phyloP scores from a whole-genome alignment of 139 green algal genomes.

The Chlamydomonas sphaeroides region DNA sequence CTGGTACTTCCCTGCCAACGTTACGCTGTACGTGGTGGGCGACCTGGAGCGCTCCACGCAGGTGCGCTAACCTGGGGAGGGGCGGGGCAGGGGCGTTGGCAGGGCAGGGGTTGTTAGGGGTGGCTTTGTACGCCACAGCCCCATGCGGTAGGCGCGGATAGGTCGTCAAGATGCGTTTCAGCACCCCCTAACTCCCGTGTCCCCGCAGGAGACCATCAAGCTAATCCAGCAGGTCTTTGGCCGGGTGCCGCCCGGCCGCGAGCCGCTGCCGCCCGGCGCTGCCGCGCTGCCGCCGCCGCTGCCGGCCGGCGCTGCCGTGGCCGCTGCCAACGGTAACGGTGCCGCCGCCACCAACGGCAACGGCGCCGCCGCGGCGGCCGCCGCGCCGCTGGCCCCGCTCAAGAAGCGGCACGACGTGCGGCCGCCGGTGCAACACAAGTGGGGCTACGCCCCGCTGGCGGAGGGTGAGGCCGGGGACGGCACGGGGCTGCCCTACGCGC shows the following conservation, averaged over 20 bases:
- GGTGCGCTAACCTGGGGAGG: no score
- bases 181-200: no score
- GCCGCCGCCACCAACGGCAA: slow-evolving; percentile 23
- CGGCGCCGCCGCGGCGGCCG: slow-evolving; percentile 17
- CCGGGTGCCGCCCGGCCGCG: slow-evolving; percentile 25
- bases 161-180: no score
- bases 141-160: no score
- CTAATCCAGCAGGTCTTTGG: slow-evolving; percentile 73
- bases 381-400: slow-evolving; percentile 24
- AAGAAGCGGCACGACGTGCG: slow-evolving; percentile 77
- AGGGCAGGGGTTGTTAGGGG: no score
- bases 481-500: no score
- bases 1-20: slow-evolving; percentile 97
- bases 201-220: slow-evolving; percentile 56
- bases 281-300: slow-evolving; percentile 9
- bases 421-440: slow-evolving; percentile 92
- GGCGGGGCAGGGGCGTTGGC: no score
- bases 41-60: slow-evolving; percentile 78
- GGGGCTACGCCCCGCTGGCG: slow-evolving; percentile 47
- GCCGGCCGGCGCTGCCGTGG: background rate
- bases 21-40: slow-evolving; percentile 95
- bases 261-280: background rate
- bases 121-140: no score
- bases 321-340: slow-evolving; percentile 41
- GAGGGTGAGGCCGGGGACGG: slow-evolving; percentile 29